These are phyloP conservation scores for Zygnema cylindricum DNA, from an alignment of 139 green algal species.

Conservation along the genomic window DNA sequence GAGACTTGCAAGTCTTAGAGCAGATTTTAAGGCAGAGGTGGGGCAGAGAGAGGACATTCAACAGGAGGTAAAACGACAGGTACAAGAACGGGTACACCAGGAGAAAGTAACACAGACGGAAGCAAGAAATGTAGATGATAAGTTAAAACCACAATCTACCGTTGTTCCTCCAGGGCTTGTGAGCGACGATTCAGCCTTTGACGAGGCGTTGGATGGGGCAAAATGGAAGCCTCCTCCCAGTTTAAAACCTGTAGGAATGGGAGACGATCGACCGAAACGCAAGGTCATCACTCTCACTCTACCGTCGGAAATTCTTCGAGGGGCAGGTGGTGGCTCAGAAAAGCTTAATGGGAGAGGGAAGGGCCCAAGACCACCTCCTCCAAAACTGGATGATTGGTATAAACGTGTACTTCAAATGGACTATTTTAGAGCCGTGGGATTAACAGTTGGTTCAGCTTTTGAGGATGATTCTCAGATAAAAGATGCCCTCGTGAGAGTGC, in stretches of 20 bases:
- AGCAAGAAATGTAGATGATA: background rate
- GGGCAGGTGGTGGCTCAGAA: background rate
- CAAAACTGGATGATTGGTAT: constrained; percentile 55
- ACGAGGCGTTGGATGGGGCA: background rate
- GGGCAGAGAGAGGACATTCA: constrained; percentile 4
- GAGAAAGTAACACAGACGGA: background rate
- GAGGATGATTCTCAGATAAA: background rate
- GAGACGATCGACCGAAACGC: background rate
- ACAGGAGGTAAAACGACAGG: constrained; percentile 23
- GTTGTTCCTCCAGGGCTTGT: background rate
- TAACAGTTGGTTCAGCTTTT: background rate
- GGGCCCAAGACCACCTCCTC: background rate
- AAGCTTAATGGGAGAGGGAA: background rate
- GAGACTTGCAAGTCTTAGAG: constrained; percentile 32
- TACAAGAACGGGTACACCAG: constrained; percentile 21
- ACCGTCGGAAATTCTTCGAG: background rate
- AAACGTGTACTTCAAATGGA: constrained; percentile 54
- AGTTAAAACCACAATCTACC: background rate
- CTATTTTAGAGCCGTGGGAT: constrained; percentile 45
- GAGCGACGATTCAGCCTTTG: constrained; percentile 13
- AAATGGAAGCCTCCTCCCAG: background rate
- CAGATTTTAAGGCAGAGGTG: constrained; percentile 26
- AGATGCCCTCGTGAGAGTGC: constrained; percentile 34
- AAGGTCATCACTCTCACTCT: constrained; percentile 1
- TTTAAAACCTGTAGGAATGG: background rate